These are phyloP conservation scores for Saksenaea oblongispora DNA, from an alignment of 371 early-diverging fungal genomes.

Conservation along the genomic window DNA sequence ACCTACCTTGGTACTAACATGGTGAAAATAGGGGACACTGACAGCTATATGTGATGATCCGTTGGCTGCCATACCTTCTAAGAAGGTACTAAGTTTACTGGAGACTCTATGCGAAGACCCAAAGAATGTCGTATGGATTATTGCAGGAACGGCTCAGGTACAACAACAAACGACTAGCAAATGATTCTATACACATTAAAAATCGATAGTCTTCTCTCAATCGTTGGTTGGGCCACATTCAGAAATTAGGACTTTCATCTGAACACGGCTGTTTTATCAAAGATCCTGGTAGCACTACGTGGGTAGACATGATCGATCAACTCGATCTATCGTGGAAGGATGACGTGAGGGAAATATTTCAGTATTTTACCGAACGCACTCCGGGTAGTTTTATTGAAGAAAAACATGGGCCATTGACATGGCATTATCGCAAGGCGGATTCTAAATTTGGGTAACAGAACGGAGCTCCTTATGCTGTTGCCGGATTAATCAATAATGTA, in stretches of 20 bases:
- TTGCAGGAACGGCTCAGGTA: conserved; percentile 84
- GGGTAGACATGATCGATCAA: conserved; percentile 74
- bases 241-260: conserved; percentile 77
- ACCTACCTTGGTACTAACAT: conserved; percentile 33
- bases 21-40: conserved; percentile 69
- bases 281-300: conserved; percentile 47
- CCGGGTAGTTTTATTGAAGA: conserved; percentile 84
- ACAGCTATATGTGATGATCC: conserved; percentile 68
- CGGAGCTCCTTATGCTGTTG: no score
- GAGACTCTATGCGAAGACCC: conserved; percentile 63
- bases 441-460: conserved; percentile 58
- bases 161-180: background rate
- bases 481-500: background rate
- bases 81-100: conserved; percentile 60
- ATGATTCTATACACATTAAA: no score
- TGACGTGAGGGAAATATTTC: conserved; percentile 84
- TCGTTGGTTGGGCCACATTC: conserved; percentile 78
- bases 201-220: conserved; percentile 53
- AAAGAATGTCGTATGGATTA: conserved; percentile 82
- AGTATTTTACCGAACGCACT: conserved; percentile 90
- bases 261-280: conserved; percentile 71
- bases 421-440: conserved; percentile 91
- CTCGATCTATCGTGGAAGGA: conserved; percentile 86
- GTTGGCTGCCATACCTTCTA: conserved; percentile 60
- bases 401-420: conserved; percentile 83